phyloP scores from a whole-genome alignment of 441 rosid genomes.

The Adansonia rubrostipa region DNA sequence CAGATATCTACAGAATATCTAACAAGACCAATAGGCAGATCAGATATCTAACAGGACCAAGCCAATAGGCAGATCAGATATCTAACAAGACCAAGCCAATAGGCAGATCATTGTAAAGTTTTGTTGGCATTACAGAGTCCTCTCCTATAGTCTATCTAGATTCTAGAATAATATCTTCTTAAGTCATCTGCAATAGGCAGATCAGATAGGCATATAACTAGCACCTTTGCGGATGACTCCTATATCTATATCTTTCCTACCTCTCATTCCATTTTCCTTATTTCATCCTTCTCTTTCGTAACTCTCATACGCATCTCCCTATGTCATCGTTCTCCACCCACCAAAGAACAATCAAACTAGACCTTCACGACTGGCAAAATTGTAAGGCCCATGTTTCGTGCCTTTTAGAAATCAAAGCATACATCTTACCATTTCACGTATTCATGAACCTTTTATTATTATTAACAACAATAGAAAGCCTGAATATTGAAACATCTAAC shows the following conservation, averaged over 20 bases:
- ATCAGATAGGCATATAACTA: neutral
- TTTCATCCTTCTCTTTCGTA: neutral
- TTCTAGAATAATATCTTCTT: neutral
- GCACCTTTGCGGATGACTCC: neutral
- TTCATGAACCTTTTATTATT: neutral
- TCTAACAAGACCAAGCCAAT: too few relatives aligned
- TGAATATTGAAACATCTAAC: neutral
- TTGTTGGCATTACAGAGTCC: neutral
- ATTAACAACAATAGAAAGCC: neutral
- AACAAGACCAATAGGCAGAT: too few relatives aligned
- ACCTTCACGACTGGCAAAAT: neutral
- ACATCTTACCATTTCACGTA: neutral
- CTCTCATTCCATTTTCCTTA: neutral
- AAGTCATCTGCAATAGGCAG: neutral
- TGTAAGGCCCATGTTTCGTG: too few relatives aligned
- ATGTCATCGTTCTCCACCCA: neutral
- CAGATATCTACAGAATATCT: too few relatives aligned
- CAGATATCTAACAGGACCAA: too few relatives aligned
- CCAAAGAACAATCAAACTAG: neutral
- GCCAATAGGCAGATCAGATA: too few relatives aligned
- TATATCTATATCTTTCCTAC: neutral
- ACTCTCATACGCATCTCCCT: neutral
- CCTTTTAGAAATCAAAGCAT: neutral
- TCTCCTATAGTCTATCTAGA: neutral
- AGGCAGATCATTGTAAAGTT: too few relatives aligned